phyloP scores from a whole-genome alignment of 23 red algal species.

The Gracilaria gracilis region DNA sequence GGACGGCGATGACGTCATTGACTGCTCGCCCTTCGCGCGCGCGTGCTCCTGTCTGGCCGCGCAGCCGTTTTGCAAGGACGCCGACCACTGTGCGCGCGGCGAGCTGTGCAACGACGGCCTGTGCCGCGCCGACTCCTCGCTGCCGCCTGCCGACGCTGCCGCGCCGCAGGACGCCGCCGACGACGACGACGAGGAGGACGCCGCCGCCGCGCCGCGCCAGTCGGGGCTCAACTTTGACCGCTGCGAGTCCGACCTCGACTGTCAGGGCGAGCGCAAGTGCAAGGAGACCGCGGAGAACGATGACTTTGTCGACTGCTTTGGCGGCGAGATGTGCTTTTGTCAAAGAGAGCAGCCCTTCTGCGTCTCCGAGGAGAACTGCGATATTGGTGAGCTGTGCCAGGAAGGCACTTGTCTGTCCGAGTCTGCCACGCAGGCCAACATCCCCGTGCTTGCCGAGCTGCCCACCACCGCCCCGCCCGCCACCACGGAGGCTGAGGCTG shows the following conservation, averaged over 20 bases:
- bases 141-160: neutral
- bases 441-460: neutral
- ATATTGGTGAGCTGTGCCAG: neutral
- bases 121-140: neutral
- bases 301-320: conserved; percentile 40
- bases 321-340: neutral
- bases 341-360: neutral
- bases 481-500: neutral
- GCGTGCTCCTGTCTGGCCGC: conserved; percentile 6
- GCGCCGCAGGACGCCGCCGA: too few relatives aligned
- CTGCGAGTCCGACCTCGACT: neutral
- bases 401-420: conserved; percentile 4
- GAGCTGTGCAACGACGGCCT: neutral
- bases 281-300: neutral
- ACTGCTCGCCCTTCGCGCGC: neutral
- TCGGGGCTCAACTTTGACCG: conserved; percentile 17
- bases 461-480: neutral
- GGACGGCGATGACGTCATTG: neutral
- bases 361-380: neutral
- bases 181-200: neutral
- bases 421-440: neutral
- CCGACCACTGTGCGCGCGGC: neutral
- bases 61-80: neutral
- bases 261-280: neutral
- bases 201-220: neutral